Percentiles rank a stretch among this genome's conserved stretches.
Evolutionary conservation across 306 rosid genomes (phyloP).

Genomic region (Vachellia pachyceras): DNA sequence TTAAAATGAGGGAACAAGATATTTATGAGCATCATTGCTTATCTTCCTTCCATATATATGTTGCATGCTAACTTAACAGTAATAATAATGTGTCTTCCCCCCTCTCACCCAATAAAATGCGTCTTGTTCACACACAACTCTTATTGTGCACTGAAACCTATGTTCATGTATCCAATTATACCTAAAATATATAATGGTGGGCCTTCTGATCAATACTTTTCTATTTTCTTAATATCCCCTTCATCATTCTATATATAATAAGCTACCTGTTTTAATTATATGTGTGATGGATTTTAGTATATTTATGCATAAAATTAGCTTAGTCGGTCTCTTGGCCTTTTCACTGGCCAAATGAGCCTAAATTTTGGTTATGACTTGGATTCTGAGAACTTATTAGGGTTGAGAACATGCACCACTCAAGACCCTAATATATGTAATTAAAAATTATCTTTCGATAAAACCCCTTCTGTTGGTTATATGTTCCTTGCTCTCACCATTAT

Average conservation of each 20-base stretch:
- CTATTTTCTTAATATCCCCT: slow-evolving; percentile 32
- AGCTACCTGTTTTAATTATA: not conserved
- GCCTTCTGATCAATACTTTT: slow-evolving; percentile 37
- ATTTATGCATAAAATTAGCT: not conserved
- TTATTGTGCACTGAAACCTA: slow-evolving; percentile 51
- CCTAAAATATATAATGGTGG: slow-evolving; percentile 48
- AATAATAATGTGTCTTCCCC: slow-evolving; percentile 49
- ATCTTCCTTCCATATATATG: slow-evolving; percentile 45
- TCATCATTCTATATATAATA: slow-evolving; percentile 12
- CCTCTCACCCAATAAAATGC: slow-evolving; percentile 45
- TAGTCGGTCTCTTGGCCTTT: too few relatives aligned
- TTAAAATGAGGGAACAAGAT: slow-evolving; percentile 47
- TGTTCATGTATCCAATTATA: slow-evolving; percentile 34
- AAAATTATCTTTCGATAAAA: too few relatives aligned
- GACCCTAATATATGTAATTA: too few relatives aligned
- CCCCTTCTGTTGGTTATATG: too few relatives aligned
- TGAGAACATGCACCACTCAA: too few relatives aligned
- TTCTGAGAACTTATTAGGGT: too few relatives aligned
- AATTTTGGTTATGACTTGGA: too few relatives aligned
- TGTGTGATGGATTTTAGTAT: not conserved
- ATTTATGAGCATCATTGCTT: slow-evolving; percentile 42
- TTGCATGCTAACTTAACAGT: slow-evolving; percentile 61
- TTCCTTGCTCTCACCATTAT: too few relatives aligned
- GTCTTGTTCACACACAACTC: slow-evolving; percentile 56
- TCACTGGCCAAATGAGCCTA: too few relatives aligned